A percentile compares a stretch with the other conserved stretches of the same genome.
Evolutionary conservation across 108 stramenopile genomes (phyloP).

Genomic region (Asterionellopsis glacialis): DNA sequence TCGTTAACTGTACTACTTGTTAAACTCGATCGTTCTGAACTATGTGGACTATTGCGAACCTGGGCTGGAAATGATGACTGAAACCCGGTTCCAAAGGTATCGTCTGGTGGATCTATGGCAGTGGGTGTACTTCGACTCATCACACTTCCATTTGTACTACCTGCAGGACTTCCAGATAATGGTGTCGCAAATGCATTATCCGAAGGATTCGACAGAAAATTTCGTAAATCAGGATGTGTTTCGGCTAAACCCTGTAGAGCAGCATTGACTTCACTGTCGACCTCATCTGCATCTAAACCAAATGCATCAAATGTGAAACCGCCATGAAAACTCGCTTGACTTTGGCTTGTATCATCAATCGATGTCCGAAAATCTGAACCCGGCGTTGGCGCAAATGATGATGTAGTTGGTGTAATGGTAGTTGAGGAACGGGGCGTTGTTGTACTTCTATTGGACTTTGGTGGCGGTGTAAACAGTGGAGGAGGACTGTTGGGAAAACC

Average conservation of each 20-base stretch:
- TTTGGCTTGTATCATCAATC: not conserved
- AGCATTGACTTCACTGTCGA: constrained; percentile 64
- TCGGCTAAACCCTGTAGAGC: constrained; percentile 65
- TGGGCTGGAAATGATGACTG: constrained; percentile 6
- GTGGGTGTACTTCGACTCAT: not conserved
- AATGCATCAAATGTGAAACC: constrained; percentile 74
- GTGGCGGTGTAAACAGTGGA: too few relatives aligned
- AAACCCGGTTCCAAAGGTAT: not conserved
- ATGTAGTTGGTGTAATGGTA: not conserved
- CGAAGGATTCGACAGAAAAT: not conserved
- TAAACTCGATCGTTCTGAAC: constrained; percentile 16
- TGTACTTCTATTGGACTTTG: too few relatives aligned
- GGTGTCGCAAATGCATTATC: constrained; percentile 12
- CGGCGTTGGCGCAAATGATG: not conserved
- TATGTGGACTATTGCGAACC: constrained; percentile 4
- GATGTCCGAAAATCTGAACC: not conserved
- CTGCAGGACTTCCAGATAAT: constrained; percentile 36
- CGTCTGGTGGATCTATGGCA: not conserved
- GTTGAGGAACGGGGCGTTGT: not conserved
- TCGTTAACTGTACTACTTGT: constrained; percentile 7
- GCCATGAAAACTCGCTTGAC: constrained; percentile 1
- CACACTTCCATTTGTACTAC: not conserved
- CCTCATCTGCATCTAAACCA: constrained; percentile 48
- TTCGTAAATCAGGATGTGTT: constrained; percentile 25
- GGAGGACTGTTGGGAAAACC: too few relatives aligned